Conservation (phyloP, 139 green algal genomes). For the Chlamydomonas asymmetrica region DNA sequence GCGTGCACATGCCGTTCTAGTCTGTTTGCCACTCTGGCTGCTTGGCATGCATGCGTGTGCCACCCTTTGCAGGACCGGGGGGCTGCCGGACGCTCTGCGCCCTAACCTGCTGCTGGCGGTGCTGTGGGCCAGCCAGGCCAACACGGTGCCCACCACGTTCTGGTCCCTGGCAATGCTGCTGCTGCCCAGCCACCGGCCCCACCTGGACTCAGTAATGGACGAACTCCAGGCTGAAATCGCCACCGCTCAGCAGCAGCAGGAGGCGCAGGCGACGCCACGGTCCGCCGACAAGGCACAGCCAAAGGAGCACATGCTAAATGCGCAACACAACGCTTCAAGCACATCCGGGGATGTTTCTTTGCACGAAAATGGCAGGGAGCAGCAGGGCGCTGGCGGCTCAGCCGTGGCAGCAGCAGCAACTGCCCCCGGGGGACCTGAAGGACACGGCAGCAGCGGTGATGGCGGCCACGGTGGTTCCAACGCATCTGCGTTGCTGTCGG, state of each 20-base stretch:
- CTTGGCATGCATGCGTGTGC: neutral
- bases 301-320: neutral
- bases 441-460: no score
- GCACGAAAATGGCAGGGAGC: no score
- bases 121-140: conserved; percentile 74
- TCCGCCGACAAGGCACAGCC: neutral
- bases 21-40: no score
- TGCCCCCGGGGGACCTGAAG: no score
- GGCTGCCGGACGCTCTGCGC: conserved; percentile 32
- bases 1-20: no score
- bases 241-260: neutral
- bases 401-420: no score
- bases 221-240: conserved; percentile 43
- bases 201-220: conserved; percentile 30
- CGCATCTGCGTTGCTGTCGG: neutral
- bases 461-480: no score
- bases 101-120: conserved; percentile 75
- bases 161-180: conserved; percentile 71
- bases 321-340: neutral
- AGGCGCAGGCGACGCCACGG: conserved; percentile 18
- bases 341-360: neutral
- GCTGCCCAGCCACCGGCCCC: conserved; percentile 55
- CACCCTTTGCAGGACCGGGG: conserved; percentile 28
- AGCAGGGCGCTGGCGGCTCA: no score
- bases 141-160: conserved; percentile 65